phyloP scores from a whole-genome alignment of 495 filamentous ascomycete species.

The Trichoderma virens region DNA sequence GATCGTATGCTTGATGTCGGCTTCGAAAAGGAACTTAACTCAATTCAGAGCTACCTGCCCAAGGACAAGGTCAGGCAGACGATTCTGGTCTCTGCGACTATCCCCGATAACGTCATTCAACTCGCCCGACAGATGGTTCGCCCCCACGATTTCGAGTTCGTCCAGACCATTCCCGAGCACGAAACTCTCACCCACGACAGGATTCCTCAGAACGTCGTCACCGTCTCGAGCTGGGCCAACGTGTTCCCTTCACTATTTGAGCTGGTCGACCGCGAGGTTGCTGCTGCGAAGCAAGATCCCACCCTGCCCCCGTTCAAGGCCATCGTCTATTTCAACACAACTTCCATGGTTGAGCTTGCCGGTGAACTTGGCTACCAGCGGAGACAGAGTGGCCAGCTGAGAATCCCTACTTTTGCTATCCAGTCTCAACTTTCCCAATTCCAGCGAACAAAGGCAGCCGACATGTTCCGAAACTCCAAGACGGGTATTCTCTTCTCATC shows the following conservation, averaged over 20 bases:
- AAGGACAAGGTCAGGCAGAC: conserved; percentile 65
- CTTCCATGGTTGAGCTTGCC: conserved; percentile 59
- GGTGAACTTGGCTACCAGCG: conserved; percentile 49
- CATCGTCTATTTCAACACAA: conserved; percentile 82
- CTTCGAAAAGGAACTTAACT: conserved; percentile 67
- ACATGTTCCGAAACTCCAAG: conserved; percentile 55
- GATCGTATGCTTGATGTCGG: conserved; percentile 88
- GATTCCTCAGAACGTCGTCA: conserved; percentile 69
- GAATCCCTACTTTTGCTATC: conserved; percentile 53
- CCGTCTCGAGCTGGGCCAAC: conserved; percentile 64
- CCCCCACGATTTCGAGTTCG: conserved; percentile 60
- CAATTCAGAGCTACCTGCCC: conserved; percentile 64
- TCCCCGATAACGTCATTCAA: conserved; percentile 71
- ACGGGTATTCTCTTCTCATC: conserved; percentile 79
- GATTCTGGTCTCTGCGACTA: conserved; percentile 87
- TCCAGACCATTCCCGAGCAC: conserved; percentile 72
- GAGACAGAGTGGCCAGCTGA: conserved; percentile 18
- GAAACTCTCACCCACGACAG: conserved; percentile 77
- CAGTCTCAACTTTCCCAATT: conserved; percentile 71
- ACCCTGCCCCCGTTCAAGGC: conserved; percentile 72
- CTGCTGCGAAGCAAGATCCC: conserved; percentile 23
- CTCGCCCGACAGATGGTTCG: conserved; percentile 56
- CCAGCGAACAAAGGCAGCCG: conserved; percentile 56
- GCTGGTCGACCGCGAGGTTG: conserved; percentile 51
- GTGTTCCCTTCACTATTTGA: conserved; percentile 68